Evolutionary conservation across 2,329 filamentous ascomycete genomes (phyloP), one percentile per base, ranked within the genome.

Genomic region (Aspergillus neoniger): DNA sequence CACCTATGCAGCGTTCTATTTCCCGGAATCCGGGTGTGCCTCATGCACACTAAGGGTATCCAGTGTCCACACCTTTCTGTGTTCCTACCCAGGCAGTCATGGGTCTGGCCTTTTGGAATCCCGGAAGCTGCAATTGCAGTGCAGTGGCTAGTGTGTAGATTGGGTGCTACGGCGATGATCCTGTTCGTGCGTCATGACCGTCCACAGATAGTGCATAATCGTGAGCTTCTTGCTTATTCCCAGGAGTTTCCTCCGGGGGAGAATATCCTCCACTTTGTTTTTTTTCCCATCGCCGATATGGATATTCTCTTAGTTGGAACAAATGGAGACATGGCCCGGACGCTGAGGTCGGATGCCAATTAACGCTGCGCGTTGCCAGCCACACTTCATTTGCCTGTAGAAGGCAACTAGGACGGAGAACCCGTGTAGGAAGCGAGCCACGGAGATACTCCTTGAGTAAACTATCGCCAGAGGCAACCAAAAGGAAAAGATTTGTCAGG

Each of bases 21-120:
- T 52, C 58, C 58, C 30, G 58, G 58, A 60, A 60, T 51, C 55
- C 49, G 32, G 36, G 28, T 51, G 55, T 58, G 49, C 38, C 56
- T 49, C 48, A 58, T 53, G 56, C 50, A 52, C 56, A 39, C 48
- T 56, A 50, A 49, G 57, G 41, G 41, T 52, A 36, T 38, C 41
- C 38, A 52, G 56, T 53, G 36, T 17, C 51, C 52, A 55, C 39
- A 55, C 39, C 10, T 17, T 2, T 30, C 14, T 32, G 17, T 21
- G 28, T 43, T 55, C 38, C 25, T 28, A 41, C n/a, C 39, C 39
- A 44, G n/a, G 39, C 28, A 21, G 53, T 44, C 21, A 21, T 36
- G 41, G 17, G 12, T 55, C 39, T 47, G 53, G 39, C 12, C 53
- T 9, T 36, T 17, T 19, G 41, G n/a, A 28, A 25, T 21, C 15